Evolutionary conservation across 495 filamentous ascomycete genomes (phyloP).

Genomic region (Halenospora varia): DNA sequence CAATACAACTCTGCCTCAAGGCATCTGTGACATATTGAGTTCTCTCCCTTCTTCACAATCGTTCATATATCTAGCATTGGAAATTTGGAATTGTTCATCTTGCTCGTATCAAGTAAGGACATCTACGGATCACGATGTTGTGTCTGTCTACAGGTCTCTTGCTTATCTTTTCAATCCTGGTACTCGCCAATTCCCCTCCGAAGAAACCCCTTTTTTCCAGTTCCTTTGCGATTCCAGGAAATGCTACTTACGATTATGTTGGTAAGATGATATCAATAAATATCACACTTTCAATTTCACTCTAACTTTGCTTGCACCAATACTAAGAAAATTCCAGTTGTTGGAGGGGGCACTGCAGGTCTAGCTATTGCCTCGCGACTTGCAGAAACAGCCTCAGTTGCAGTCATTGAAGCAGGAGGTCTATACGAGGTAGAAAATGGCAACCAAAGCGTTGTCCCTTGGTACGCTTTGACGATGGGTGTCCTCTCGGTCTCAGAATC

Average conservation of each 20-base stretch:
- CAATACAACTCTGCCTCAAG: background rate
- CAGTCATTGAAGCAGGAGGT: conserved; percentile 53
- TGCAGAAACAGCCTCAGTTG: conserved; percentile 36
- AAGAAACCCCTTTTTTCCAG: conserved; percentile 4
- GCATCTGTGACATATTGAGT: background rate
- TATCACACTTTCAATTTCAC: too few species aligned
- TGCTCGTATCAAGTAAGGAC: background rate
- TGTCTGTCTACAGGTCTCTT: background rate
- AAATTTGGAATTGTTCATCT: background rate
- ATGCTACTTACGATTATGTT: conserved; percentile 32
- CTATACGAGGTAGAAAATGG: conserved; percentile 48
- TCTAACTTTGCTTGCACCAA: background rate
- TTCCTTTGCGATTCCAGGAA: conserved; percentile 9
- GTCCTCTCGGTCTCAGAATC: conserved; percentile 7
- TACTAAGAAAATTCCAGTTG: conserved; percentile 46
- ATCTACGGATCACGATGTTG: background rate
- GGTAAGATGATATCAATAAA: conserved; percentile 1
- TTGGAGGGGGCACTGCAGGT: conserved; percentile 86
- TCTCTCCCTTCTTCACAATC: too few species aligned
- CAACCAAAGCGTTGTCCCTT: conserved; percentile 39
- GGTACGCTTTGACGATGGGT: conserved; percentile 16
- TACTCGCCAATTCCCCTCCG: background rate
- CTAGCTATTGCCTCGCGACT: conserved; percentile 64
- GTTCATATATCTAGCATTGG: too few species aligned
- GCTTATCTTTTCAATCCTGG: background rate